phyloP scores from a whole-genome alignment of 495 filamentous ascomycete genomes.

The Zalerion maritima region DNA sequence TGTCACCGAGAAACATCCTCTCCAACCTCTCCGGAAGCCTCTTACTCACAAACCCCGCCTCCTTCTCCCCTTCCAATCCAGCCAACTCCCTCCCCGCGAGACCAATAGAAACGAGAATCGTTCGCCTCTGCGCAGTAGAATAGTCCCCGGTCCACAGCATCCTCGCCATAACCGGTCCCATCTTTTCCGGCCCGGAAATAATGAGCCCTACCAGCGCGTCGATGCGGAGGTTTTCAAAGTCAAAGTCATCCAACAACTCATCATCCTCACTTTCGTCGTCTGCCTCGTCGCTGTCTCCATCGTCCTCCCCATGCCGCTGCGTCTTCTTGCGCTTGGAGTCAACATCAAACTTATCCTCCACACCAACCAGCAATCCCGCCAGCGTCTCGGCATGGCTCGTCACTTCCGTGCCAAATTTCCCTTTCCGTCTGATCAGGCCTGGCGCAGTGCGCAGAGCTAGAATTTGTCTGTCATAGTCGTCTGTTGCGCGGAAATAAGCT shows the following conservation, averaged over 20 bases:
- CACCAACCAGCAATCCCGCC: conserved; percentile 54
- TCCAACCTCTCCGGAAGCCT: conserved; percentile 46
- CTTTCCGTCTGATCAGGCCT: conserved; percentile 72
- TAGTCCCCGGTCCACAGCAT: conserved; percentile 88
- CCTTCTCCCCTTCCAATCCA: conserved; percentile 54
- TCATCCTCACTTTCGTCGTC: no score
- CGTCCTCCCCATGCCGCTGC: no score
- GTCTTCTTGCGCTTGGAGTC: no score
- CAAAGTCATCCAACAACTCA: no score
- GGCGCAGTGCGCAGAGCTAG: conserved; percentile 66
- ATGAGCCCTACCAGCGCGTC: conserved; percentile 77
- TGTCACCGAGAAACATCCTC: conserved; percentile 23
- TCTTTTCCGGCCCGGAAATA: conserved; percentile 55
- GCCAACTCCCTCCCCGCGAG: conserved; percentile 78
- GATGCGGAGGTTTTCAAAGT: conserved; percentile 62
- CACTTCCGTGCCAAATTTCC: conserved; percentile 75
- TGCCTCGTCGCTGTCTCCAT: no score
- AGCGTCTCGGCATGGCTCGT: conserved; percentile 72
- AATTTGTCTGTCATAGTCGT: conserved; percentile 70
- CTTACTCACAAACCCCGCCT: conserved; percentile 56
- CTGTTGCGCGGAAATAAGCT: conserved; percentile 58
- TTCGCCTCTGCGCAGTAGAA: conserved; percentile 66
- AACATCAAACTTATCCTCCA: conserved; percentile 68
- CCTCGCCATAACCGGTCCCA: conserved; percentile 71
- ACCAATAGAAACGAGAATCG: conserved; percentile 67